Base-by-base conservation (phyloP, 1,284 basidiomycete genomes). In the Ustilago lituana region DNA sequence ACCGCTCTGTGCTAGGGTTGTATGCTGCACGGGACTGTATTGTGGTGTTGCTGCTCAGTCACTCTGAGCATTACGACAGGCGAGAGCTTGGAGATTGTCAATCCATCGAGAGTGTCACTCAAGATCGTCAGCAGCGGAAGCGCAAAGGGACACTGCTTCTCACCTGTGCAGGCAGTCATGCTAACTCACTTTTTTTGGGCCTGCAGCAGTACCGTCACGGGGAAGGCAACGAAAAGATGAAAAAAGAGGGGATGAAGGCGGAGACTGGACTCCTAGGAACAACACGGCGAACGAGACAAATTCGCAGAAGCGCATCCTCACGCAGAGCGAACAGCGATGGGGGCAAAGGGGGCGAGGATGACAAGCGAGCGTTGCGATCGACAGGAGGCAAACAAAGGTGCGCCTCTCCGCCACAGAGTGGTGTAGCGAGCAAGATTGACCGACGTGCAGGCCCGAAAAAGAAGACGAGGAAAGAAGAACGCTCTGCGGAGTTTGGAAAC, bases 391-490 rank as follows among this genome's bases (percentile, higher is more conserved):
- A 47, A 20, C 7, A 32, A 14, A 38, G 7, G 14, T 2, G n/a
- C n/a, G n/a, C n/a, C n/a, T n/a, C n/a, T n/a, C n/a, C n/a, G n/a
- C n/a, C n/a, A n/a, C n/a, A n/a, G n/a, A n/a, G n/a, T n/a, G n/a
- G n/a, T n/a, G n/a, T n/a, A n/a, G n/a, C n/a, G n/a, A n/a, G n/a
- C 6, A 17, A 36, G 33, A 9, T 36, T 26, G 45, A 37, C 31
- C 45, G 45, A 47, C 4, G 36, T 38, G 20, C 19, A 38, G 20
- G 12, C 27, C 7, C 27, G 15, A 29, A 37, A 39, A 27, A 41
- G 48, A 41, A 41, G 48, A 35, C 31, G 20, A 51, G 39, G 37
- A 35, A 40, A 51, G 38, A 51, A 35, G 38, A 51, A 51, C 29
- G 19, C 29, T 17, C 10, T 40, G 38, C 37, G 37, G 31, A 27